A percentile compares a stretch with the other conserved stretches of the same genome.
Conservation (phyloP, 2,329 filamentous ascomycete species). For the Penicillium sp. region DNA sequence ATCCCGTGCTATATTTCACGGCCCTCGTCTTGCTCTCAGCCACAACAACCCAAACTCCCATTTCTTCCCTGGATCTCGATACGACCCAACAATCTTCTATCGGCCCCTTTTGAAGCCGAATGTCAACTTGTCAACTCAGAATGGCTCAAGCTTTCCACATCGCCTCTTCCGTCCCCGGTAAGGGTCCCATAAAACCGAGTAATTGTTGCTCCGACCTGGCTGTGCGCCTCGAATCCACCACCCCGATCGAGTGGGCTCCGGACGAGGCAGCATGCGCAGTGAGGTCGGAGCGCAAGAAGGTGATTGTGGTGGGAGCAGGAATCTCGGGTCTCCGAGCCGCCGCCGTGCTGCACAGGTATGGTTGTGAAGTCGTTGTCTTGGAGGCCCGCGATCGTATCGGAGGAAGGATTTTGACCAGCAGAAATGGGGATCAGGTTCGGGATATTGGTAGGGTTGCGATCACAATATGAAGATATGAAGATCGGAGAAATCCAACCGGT, state of each 20-base stretch:
- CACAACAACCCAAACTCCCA: background rate
- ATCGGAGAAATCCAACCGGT: background rate
- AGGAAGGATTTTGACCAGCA: slow-evolving; percentile 41
- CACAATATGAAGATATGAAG: background rate
- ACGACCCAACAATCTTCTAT: background rate
- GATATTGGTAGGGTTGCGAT: slow-evolving; percentile 35
- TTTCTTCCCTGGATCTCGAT: background rate
- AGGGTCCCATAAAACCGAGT: slow-evolving; percentile 24
- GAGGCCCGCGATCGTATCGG: slow-evolving; percentile 39
- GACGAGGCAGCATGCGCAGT: slow-evolving; percentile 22
- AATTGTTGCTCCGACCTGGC: slow-evolving; percentile 25
- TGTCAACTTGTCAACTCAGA: slow-evolving; percentile 32
- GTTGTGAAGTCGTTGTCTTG: slow-evolving; percentile 35
- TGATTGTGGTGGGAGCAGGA: slow-evolving; percentile 37
- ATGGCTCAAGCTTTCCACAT: slow-evolving; percentile 31
- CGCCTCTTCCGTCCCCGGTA: slow-evolving; percentile 11
- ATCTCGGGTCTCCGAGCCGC: slow-evolving; percentile 38
- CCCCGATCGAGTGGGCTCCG: slow-evolving; percentile 17
- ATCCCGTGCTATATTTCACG: background rate
- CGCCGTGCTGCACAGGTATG: slow-evolving; percentile 34
- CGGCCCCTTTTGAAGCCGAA: slow-evolving; percentile 8
- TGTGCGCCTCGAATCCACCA: slow-evolving; percentile 17
- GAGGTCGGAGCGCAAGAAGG: slow-evolving; percentile 22
- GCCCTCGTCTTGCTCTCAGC: background rate
- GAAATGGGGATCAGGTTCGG: slow-evolving; percentile 34